A percentile compares a stretch with the other conserved stretches of the same genome.
Conservation (phyloP, 352 stramenopile genomes). For the Phytophthora brassicae region DNA sequence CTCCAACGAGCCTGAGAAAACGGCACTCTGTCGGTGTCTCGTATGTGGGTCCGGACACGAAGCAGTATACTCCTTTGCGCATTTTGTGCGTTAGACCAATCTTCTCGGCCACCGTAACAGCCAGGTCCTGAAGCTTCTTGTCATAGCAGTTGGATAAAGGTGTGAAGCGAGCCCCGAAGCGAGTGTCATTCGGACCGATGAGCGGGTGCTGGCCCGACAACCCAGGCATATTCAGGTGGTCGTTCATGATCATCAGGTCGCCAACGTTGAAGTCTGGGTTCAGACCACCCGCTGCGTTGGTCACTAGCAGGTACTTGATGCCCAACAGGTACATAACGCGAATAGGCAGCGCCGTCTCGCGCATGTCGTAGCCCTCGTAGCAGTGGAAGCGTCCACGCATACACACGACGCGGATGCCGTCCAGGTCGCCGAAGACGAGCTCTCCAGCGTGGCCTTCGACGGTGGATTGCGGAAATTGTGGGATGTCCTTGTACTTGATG, state of each 20-base stretch:
- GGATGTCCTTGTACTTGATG: slow-evolving; percentile 94
- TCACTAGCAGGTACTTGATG: slow-evolving; percentile 95
- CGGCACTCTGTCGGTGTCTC: slow-evolving; percentile 94
- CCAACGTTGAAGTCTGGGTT: slow-evolving; percentile 95
- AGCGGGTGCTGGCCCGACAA: slow-evolving; percentile 93
- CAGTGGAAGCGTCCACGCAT: slow-evolving; percentile 97
- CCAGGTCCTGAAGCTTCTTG: slow-evolving; percentile 83
- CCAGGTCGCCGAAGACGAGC: slow-evolving; percentile 94
- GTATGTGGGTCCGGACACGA: slow-evolving; percentile 96
- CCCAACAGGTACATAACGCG: slow-evolving; percentile 94
- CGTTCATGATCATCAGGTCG: slow-evolving; percentile 96
- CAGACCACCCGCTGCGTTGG: slow-evolving; percentile 95
- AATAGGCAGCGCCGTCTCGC: slow-evolving; percentile 94
- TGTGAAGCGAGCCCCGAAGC: slow-evolving; percentile 95
- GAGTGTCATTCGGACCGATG: slow-evolving; percentile 94
- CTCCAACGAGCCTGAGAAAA: slow-evolving; percentile 92
- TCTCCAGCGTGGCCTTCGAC: slow-evolving; percentile 94
- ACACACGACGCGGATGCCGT: slow-evolving; percentile 86
- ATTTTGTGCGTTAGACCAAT: slow-evolving; percentile 86
- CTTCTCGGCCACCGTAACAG: slow-evolving; percentile 74
- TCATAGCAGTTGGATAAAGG: slow-evolving; percentile 95
- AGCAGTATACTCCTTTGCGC: slow-evolving; percentile 92
- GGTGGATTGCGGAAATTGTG: slow-evolving; percentile 91
- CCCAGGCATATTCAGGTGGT: slow-evolving; percentile 96
- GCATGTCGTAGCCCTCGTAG: slow-evolving; percentile 96